Conservation (phyloP, 495 filamentous ascomycete genomes). For the Peziza echinospora region DNA sequence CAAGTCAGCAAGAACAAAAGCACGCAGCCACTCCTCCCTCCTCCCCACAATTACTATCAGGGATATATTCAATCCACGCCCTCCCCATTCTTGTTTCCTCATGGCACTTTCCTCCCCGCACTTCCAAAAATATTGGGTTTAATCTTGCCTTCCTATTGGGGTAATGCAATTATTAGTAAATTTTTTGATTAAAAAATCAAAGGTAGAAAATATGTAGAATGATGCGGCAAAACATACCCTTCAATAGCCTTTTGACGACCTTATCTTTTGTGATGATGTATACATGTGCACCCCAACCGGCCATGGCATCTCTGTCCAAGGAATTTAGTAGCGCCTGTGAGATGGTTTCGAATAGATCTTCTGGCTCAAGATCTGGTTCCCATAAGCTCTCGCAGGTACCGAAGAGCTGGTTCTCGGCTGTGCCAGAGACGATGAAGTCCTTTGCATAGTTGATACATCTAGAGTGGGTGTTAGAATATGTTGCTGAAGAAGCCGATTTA, state of each 20-base stretch:
- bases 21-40: no score
- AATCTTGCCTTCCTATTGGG: no score
- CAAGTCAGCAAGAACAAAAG: no score
- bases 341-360: slow-evolving; percentile 95
- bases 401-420: slow-evolving; percentile 89
- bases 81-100: no score
- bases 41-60: no score
- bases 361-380: slow-evolving; percentile 83
- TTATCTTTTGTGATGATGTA: slow-evolving; percentile 99
- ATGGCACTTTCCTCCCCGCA: no score
- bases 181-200: no score
- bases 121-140: no score
- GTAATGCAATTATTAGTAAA: no score
- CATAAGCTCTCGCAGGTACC: slow-evolving; percentile 96
- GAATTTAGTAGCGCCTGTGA: slow-evolving; percentile 92
- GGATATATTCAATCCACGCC: no score
- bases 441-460: slow-evolving; percentile 92
- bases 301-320: slow-evolving; percentile 86
- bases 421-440: slow-evolving; percentile 96
- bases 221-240: slow-evolving; percentile 45
- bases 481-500: background rate
- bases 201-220: no score
- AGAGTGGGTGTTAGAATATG: no score
- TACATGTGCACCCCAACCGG: slow-evolving; percentile 94
- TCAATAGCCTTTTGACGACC: slow-evolving; percentile 92